Evolutionary conservation across 2,329 filamentous ascomycete genomes (phyloP), one percentile per base, ranked within the genome.

Genomic region (Xylaria multiplex): DNA sequence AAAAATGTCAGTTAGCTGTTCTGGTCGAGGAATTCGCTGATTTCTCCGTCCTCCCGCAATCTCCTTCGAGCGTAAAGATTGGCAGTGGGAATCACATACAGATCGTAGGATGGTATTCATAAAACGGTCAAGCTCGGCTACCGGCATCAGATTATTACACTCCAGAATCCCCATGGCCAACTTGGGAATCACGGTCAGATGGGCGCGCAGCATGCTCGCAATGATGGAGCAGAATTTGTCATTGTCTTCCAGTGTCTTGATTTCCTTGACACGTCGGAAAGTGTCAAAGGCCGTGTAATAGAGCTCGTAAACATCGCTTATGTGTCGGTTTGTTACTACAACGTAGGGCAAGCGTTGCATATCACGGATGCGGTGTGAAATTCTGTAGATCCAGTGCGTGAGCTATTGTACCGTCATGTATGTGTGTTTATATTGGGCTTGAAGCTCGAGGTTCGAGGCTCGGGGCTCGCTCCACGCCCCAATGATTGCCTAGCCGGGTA

Each of bases 231-330:
- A 99, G 73, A 97, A 91, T 49, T 80, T 83, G 71, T 97, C 93
- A 77, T 99, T 99, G 74, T 98, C 95, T 37, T 97, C 91, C 42
- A 97, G 81, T 0, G 89, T 91, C 74, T 91, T 90, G 72, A 99
- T 89, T 76, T 97, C 93, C 57, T 90, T 90, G 46, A 97, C 84
- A 71, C 91, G 91, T 54, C 96, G 91, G 70, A 98, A 91, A 59
- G 85, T 89, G 77, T 99, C 96, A 74, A 99, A 99, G n/a, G 96
- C 95, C 71, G 90, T 90, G 81, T 97, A 97, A 83, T 99, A 99
- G 6, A 97, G 86, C 77, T 98, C 93, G 81, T 99, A 99, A 40
- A 98, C 96, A 71, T 96, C 90, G 76, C 92, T 93, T 69, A 99
- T 92, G 78, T 99, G 93, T 6, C 89, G 89, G 75, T 99, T 99